A percentile compares a stretch with the other conserved stretches of the same genome.
phyloP scores from a whole-genome alignment of 2,329 filamentous ascomycete species.

The Ambrosiella cleistominuta region DNA sequence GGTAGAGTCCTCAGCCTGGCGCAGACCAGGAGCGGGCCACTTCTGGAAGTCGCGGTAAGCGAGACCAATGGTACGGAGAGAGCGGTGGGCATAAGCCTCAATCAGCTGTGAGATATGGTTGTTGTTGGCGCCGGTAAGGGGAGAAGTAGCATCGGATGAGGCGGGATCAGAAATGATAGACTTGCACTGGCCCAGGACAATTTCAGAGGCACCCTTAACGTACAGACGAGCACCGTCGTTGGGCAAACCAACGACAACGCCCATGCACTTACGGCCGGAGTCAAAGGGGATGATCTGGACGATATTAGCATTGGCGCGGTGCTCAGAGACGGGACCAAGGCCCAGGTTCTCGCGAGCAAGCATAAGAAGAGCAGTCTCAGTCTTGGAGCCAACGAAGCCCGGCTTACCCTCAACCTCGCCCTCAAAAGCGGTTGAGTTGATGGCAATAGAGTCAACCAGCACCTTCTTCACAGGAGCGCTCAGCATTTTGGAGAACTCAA shows the following conservation, averaged over 20 bases:
- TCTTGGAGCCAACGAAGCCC: constrained; percentile 61
- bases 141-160: constrained; percentile 23
- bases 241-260: constrained; percentile 34
- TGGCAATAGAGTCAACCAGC: constrained; percentile 39
- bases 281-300: constrained; percentile 60
- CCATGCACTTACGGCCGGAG: constrained; percentile 58
- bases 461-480: constrained; percentile 31
- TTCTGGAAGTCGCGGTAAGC: constrained; percentile 68
- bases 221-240: constrained; percentile 37
- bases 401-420: constrained; percentile 49
- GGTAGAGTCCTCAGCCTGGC: constrained; percentile 34
- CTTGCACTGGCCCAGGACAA: constrained; percentile 39
- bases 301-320: constrained; percentile 41
- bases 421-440: constrained; percentile 62
- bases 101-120: constrained; percentile 49
- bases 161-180: constrained; percentile 33
- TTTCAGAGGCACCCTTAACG: constrained; percentile 49
- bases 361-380: constrained; percentile 56
- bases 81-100: constrained; percentile 58
- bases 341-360: constrained; percentile 49
- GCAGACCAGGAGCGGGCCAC: constrained; percentile 58
- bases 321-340: constrained; percentile 46
- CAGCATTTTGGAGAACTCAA: constrained; percentile 31
- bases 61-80: constrained; percentile 69
- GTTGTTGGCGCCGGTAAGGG: constrained; percentile 35